Evolutionary conservation across 768 basidiomycete species (phyloP), one percentile per base, ranked within the genome.

Genomic region (Amanita exitialis): DNA sequence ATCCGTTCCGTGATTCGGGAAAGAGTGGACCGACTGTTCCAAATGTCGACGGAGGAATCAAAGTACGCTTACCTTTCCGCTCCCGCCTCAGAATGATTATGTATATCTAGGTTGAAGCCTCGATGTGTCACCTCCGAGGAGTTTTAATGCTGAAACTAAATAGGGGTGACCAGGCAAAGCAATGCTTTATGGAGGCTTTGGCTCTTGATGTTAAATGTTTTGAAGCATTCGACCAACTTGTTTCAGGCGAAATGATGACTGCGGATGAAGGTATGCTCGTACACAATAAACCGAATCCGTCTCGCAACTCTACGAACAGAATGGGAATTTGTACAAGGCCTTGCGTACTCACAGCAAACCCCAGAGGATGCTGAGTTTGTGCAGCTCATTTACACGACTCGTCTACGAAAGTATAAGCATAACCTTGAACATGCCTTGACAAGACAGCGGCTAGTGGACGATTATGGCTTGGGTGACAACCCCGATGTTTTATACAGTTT

Each of bases 161-260:
- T 59, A 85, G 92, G 9, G 83, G 84, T 18, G 86, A 92, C 47
- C 80, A 87, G 58, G 96, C 96, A 1, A 98, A 98, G 63, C 76
- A 88, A 46, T 91, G 90, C 58, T 96, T 97, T 61, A 86, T 96
- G 82, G 95, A 99, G 61, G 94, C 96, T 1, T 75, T 99, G 18
- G 78, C 86, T 1, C 74, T 97, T 18, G 96, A 99, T 57, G 90
- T 97, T 30, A 96, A 96, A 66, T 98, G 95, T 64, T 98, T 91
- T 59, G 96, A 98, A 56, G 85, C 92, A 1, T 97, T 96, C 61
- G 83, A 89, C 53, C 87, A 92, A 54, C 76, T 99, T 8, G 72
- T 97, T 23, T 84, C 80, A 16, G 89, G 91, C 1, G 90, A 94
- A 63, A 95, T 98, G 91, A 90, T 99, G 88, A 82, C 86, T 9